Conservation (phyloP, 495 filamentous ascomycete genomes). For the Talaromyces trachyspermus region DNA sequence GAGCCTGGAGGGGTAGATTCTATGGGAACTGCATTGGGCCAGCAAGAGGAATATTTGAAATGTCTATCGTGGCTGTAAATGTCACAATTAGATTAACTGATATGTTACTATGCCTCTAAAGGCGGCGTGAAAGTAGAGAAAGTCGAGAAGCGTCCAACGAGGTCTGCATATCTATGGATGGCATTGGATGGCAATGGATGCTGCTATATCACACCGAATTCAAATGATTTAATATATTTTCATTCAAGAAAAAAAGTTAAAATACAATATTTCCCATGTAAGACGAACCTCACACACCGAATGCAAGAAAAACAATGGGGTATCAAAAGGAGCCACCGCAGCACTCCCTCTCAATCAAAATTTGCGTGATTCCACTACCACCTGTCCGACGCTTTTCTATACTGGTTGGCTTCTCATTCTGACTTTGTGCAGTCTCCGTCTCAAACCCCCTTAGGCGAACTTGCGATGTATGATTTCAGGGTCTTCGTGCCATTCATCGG, state of each 20-base stretch:
- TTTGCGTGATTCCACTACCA: neutral
- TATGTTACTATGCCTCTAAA: too few relatives aligned
- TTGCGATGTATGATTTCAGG: conserved; percentile 97
- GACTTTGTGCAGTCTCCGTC: neutral
- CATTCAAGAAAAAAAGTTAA: conserved; percentile 5
- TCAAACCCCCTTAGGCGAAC: conserved; percentile 53
- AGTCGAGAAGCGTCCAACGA: too few relatives aligned
- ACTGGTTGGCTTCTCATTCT: neutral
- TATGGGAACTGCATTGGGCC: too few relatives aligned
- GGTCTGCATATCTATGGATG: too few relatives aligned
- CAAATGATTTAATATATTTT: too few relatives aligned
- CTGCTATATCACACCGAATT: too few relatives aligned
- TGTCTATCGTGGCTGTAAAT: too few relatives aligned
- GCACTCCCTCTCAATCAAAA: neutral
- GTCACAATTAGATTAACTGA: too few relatives aligned
- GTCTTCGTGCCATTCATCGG: conserved; percentile 99
- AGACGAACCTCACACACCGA: conserved; percentile 5
- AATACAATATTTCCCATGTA: conserved; percentile 1
- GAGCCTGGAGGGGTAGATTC: too few relatives aligned
- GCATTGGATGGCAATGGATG: too few relatives aligned
- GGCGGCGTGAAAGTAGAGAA: too few relatives aligned
- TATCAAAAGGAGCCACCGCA: conserved; percentile 5
- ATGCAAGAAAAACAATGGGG: conserved; percentile 9
- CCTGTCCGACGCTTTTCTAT: neutral
- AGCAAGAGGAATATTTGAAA: too few relatives aligned